A percentile compares a stretch with the other conserved stretches of the same genome.
Conservation (phyloP, 1,284 basidiomycete genomes). For the Phlebopus sp. region DNA sequence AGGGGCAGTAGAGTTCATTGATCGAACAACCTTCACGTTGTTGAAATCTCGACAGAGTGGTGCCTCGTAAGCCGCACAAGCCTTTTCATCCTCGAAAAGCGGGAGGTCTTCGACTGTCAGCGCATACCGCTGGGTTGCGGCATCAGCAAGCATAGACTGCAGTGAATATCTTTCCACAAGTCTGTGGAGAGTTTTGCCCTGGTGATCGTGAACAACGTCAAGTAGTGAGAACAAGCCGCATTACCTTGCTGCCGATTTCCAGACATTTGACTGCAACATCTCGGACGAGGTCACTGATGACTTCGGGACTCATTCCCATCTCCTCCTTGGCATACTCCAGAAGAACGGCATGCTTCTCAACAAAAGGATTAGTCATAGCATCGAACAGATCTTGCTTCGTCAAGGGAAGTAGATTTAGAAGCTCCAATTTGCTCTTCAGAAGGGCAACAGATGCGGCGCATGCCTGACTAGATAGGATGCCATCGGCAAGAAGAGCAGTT, state of each 20-base stretch:
- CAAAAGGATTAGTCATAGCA: constrained; percentile 65
- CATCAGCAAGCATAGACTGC: constrained; percentile 39
- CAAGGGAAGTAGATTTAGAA: constrained; percentile 51
- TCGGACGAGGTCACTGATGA: constrained; percentile 44
- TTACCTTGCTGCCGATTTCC: constrained; percentile 63
- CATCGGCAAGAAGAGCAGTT: constrained; percentile 53
- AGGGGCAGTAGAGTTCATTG: constrained; percentile 13
- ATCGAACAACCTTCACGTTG: constrained; percentile 28
- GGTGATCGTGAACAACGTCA: constrained; percentile 14
- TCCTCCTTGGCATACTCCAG: constrained; percentile 52
- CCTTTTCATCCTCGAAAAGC: constrained; percentile 43
- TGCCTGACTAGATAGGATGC: constrained; percentile 36
- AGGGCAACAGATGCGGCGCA: constrained; percentile 31
- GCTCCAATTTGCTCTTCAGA: constrained; percentile 43
- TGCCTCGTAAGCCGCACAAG: constrained; percentile 42
- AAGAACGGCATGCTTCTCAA: constrained; percentile 53
- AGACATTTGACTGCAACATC: constrained; percentile 56
- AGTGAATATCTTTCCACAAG: constrained; percentile 44
- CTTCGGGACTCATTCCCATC: constrained; percentile 41
- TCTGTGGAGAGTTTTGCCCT: constrained; percentile 64
- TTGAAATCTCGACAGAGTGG: constrained; percentile 50
- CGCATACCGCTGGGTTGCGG: constrained; percentile 48
- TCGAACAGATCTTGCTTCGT: constrained; percentile 57
- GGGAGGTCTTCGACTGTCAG: constrained; percentile 55
- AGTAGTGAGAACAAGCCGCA: constrained; percentile 10